Evolutionary conservation across 805 yeast genomes (phyloP).

Genomic region (Yarrowia sp.): DNA sequence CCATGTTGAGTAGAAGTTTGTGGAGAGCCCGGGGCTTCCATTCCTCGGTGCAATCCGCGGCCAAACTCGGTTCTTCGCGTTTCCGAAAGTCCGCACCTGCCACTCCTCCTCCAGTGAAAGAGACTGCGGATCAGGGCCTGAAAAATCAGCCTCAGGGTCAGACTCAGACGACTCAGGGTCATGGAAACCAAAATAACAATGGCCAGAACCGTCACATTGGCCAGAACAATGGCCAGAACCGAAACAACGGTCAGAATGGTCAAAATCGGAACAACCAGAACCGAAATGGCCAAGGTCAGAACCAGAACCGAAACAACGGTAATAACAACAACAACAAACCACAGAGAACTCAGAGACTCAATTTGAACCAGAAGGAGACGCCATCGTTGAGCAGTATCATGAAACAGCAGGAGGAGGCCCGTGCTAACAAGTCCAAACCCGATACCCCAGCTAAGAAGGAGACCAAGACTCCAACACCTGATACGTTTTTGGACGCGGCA

Average conservation of each 20-base stretch:
- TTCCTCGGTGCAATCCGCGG: constrained; percentile 15
- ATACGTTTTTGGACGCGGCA: no score
- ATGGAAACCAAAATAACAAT: background rate
- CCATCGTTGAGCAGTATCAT: constrained; percentile 18
- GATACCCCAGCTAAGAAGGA: no score
- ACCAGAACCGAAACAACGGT: background rate
- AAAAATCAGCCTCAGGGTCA: background rate
- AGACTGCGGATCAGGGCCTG: background rate
- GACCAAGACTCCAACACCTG: no score
- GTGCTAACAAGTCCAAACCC: background rate
- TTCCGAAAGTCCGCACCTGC: constrained; percentile 10
- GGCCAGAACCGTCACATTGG: background rate
- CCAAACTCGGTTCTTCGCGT: constrained; percentile 27
- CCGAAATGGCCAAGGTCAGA: background rate
- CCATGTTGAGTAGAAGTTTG: constrained; percentile 30
- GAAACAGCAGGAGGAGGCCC: constrained; percentile 19
- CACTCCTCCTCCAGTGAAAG: background rate
- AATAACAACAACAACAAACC: background rate
- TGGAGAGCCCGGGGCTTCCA: constrained; percentile 33
- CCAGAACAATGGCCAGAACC: background rate
- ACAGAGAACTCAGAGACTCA: background rate
- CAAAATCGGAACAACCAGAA: background rate
- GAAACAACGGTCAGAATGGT: background rate
- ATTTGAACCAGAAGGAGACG: background rate
- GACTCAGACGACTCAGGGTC: background rate